Evolutionary conservation across 148 eudicot species (phyloP).

Genomic region (Rhododendron williamsianum): DNA sequence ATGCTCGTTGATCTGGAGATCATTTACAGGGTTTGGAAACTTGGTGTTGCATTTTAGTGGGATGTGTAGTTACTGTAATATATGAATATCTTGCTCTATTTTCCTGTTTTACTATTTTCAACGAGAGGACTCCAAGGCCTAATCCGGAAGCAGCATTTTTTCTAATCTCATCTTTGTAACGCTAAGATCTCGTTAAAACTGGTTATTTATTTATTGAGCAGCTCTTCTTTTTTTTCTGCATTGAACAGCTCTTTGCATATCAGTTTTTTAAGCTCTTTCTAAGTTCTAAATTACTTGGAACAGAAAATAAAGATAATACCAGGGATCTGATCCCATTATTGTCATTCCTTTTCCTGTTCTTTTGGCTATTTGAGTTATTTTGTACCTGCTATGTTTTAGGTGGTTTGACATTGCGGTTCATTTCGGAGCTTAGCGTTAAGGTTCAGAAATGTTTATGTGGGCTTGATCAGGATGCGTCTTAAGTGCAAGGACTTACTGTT

Average conservation of each 20-base stretch:
- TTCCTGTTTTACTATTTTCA: not conserved
- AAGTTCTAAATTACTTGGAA: not conserved
- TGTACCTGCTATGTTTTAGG: conserved; percentile 9
- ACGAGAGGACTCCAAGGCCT: not conserved
- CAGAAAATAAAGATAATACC: not conserved
- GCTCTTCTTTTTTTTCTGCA: not conserved
- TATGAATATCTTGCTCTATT: not conserved
- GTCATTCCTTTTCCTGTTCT: not conserved
- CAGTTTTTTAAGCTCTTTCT: not conserved
- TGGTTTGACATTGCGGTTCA: not conserved
- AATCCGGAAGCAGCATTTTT: not conserved
- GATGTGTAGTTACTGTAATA: not conserved
- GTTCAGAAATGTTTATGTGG: not conserved
- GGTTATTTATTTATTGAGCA: not conserved
- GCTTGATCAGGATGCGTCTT: not conserved
- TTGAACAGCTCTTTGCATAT: not conserved
- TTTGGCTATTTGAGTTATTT: not conserved
- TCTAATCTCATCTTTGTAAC: not conserved
- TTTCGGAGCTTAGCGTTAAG: not conserved
- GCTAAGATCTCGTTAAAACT: not conserved
- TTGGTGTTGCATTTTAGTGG: not conserved
- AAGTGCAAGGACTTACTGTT: not conserved
- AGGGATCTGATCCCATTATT: not conserved
- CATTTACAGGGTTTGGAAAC: not conserved
- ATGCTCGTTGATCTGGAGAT: not conserved